Evolutionary conservation across 345 rosid genomes (phyloP).

Genomic region (Gossypium bickii): DNA sequence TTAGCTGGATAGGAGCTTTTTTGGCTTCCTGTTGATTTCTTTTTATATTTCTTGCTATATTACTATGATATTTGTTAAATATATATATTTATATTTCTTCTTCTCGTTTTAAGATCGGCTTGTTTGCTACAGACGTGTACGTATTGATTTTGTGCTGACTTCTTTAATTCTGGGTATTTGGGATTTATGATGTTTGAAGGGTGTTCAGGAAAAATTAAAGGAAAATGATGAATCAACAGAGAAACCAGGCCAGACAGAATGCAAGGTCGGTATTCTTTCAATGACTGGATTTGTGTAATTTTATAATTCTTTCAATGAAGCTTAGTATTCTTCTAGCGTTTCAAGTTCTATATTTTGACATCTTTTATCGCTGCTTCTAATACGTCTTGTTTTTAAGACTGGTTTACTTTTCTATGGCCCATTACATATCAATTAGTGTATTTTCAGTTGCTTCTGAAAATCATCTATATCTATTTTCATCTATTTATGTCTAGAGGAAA

Average conservation of each 20-base stretch:
- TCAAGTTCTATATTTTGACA: not conserved
- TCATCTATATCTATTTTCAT: not conserved
- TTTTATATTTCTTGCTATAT: not conserved
- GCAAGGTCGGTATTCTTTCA: conserved; percentile 59
- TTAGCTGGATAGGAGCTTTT: not conserved
- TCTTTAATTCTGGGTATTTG: conserved; percentile 9
- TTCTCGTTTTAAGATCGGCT: not conserved
- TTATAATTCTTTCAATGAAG: not conserved
- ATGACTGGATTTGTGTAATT: not conserved
- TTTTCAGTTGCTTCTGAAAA: not conserved
- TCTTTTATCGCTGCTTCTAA: not conserved
- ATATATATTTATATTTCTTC: not conserved
- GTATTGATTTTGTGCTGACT: not conserved
- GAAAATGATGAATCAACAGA: conserved; percentile 60
- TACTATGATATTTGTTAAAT: conserved; percentile 1
- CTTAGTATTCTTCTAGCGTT: not conserved
- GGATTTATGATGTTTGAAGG: conserved; percentile 37
- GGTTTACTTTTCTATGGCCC: not conserved
- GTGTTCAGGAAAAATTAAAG: conserved; percentile 49
- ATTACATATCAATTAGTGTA: not conserved
- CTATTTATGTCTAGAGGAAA: not conserved
- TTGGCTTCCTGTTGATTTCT: not conserved
- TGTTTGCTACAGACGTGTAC: not conserved
- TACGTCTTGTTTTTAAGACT: not conserved
- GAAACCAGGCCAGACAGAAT: conserved; percentile 56